A percentile compares a stretch with the other conserved stretches of the same genome.
These are phyloP conservation scores for Diaporthe citriasiana DNA, from an alignment of 2,329 filamentous ascomycete genomes.

Conservation along the genomic window DNA sequence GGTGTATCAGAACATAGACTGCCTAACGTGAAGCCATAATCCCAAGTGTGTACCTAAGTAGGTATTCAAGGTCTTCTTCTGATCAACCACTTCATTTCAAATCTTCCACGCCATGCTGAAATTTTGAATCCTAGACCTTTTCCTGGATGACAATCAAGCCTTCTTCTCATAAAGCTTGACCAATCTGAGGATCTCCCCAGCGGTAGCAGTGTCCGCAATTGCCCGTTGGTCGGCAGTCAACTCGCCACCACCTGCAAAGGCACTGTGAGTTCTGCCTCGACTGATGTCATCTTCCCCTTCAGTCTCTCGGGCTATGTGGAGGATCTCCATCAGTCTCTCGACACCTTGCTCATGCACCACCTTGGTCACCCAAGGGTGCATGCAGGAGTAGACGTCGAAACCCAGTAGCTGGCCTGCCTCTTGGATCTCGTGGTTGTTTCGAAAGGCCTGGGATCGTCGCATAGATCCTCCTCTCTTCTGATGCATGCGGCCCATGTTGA, in stretches of 20 bases:
- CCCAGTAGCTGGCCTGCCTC: background rate
- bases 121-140: background rate
- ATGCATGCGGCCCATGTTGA: background rate
- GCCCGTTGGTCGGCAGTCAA: background rate
- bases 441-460: background rate
- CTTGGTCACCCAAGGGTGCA: constrained; percentile 19
- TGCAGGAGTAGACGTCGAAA: constrained; percentile 2
- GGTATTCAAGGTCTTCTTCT: background rate
- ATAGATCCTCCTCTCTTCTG: no score
- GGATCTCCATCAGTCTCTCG: background rate
- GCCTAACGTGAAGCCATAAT: background rate
- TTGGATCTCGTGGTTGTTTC: background rate
- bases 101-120: no score
- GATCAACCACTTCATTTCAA: background rate
- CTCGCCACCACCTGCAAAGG: background rate
- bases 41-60: no score
- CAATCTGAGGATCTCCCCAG: background rate
- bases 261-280: background rate
- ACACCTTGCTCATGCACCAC: background rate
- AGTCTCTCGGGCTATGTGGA: background rate
- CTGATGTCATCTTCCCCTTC: background rate
- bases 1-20: background rate
- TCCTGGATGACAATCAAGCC: background rate
- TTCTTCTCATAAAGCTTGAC: background rate
- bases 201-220: background rate